Base-by-base conservation (phyloP, 1,139 yeast species). In the Suzukiozyma palmioleophila region DNA sequence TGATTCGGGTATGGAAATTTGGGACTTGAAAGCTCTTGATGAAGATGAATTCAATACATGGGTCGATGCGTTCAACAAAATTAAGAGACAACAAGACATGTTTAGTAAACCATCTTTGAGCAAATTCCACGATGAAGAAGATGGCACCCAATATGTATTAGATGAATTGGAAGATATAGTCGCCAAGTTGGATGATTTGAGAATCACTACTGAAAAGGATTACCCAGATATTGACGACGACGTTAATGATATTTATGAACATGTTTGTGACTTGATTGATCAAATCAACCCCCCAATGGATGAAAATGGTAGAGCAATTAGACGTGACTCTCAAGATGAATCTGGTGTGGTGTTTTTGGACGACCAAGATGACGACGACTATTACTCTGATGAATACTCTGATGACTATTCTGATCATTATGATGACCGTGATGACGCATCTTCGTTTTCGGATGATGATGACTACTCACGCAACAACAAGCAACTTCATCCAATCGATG, bases 1-100 rank as follows among this genome's bases (percentile, higher is more conserved):
- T 46, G 97, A 92, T 59, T 88, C 97, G 0, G 98, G 98, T 2
- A 83, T 92, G 81, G 98, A 92, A 57, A 81, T 87, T 12, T 92
- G 98, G 98, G 81, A 79, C 37, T 68, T 92, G 47, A 85, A 84
- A 51, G 87, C 97, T 0, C 64, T 74, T 33, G 79, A 74, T 41
- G 61, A 61, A 12, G 68, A 71, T 3, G 92, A 86, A 49, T 92
- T 89, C 71, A 74, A 77, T 33, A 72, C 79, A 8, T 92, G 98
- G 98, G 78, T 85, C 8, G 74, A 79, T 37, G 95, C 96, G 0
- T 75, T 89, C 48, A 80, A 81, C 49, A 62, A 63, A 31, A 62
- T 78, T 37, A 71, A 71, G 43, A 56, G 51, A 37, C 45, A 48
- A 43, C 31, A 32, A 5, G 49, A 41, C 9, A 36, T 32, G 2